phyloP scores from a whole-genome alignment of 768 basidiomycete genomes.

The Trametes meyenii region DNA sequence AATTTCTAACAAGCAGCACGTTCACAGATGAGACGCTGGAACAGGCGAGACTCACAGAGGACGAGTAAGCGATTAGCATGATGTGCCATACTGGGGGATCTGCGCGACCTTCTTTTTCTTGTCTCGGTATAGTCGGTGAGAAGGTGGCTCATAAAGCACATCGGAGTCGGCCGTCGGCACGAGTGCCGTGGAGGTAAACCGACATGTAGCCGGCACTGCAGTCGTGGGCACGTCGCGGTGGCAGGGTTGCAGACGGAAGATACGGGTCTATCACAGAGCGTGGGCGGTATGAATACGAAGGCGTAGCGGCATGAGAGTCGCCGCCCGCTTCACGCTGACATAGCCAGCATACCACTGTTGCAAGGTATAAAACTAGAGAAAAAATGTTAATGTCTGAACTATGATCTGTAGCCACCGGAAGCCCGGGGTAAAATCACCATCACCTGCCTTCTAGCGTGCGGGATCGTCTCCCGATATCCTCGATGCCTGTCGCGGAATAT shows the following conservation, averaged over 20 bases:
- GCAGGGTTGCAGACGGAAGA: too few relatives aligned
- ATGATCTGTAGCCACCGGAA: neutral
- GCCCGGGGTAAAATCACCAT: neutral
- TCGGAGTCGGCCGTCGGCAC: neutral
- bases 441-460: slow-evolving; percentile 6
- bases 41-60: neutral
- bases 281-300: too few relatives aligned
- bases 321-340: too few relatives aligned
- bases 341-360: too few relatives aligned
- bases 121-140: slow-evolving; percentile 10
- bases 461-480: slow-evolving; percentile 5
- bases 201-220: neutral
- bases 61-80: slow-evolving; percentile 5
- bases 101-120: neutral
- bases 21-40: slow-evolving; percentile 5
- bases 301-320: too few relatives aligned
- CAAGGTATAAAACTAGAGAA: too few relatives aligned
- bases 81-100: slow-evolving; percentile 2
- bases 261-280: too few relatives aligned
- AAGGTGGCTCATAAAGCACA: neutral
- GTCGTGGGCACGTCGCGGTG: too few relatives aligned
- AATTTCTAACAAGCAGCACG: neutral
- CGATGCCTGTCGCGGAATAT: neutral
- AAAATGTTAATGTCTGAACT: too few relatives aligned
- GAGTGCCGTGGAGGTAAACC: neutral